These are phyloP conservation scores for Hansenula sp. DNA, from an alignment of 1,139 yeast genomes.

Conservation along the genomic window DNA sequence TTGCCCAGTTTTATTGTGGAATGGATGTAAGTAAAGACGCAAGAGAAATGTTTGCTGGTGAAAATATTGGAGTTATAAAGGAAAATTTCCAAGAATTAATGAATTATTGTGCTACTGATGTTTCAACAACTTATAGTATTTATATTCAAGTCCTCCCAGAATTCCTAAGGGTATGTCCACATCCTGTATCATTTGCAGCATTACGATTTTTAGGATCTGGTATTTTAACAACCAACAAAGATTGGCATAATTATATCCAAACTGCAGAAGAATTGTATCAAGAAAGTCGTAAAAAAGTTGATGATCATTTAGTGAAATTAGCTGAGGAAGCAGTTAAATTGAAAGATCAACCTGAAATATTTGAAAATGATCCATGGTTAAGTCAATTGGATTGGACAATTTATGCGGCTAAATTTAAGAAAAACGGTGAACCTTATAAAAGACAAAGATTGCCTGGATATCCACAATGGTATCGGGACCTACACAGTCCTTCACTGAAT, in stretches of 20 bases:
- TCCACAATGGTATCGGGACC: conserved; percentile 89
- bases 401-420: conserved; percentile 55
- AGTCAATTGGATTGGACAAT: conserved; percentile 85
- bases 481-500: conserved; percentile 46
- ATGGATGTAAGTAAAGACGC: conserved; percentile 60
- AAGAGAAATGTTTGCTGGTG: conserved; percentile 60
- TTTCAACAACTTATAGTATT: conserved; percentile 67
- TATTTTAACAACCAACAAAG: conserved; percentile 69
- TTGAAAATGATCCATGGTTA: conserved; percentile 74
- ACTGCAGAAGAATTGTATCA: conserved; percentile 67
- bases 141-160: conserved; percentile 65
- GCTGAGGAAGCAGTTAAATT: conserved; percentile 55
- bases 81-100: conserved; percentile 57
- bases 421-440: conserved; percentile 72
- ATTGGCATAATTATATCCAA: conserved; percentile 72
- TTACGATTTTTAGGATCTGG: conserved; percentile 71
- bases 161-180: conserved; percentile 71
- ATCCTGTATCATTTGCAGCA: conserved; percentile 94
- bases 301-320: conserved; percentile 50
- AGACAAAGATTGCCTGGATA: conserved; percentile 82
- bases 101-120: conserved; percentile 85
- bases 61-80: conserved; percentile 51
- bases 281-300: conserved; percentile 52
- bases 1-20: conserved; percentile 76
- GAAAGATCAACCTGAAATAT: conserved; percentile 28